These are phyloP conservation scores for Silene uniflora DNA, from an alignment of 148 eudicot species.

Conservation along the genomic window DNA sequence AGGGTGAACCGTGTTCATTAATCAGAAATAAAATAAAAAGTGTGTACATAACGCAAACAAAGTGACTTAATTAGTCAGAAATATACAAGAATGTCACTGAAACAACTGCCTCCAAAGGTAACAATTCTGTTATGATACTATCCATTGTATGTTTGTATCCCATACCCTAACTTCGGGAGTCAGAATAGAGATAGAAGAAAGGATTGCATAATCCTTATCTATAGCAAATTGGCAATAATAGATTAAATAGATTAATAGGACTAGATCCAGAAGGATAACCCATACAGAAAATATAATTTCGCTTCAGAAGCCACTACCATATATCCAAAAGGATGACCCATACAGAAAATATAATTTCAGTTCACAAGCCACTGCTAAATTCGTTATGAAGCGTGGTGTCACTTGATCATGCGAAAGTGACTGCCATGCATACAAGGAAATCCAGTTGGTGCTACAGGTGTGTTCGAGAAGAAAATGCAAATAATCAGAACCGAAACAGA, in stretches of 20 bases:
- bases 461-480: no score
- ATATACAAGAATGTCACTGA: background rate
- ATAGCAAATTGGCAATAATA: background rate
- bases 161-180: conserved; percentile 23
- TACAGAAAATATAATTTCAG: background rate
- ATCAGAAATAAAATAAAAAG: no score
- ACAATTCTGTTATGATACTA: background rate
- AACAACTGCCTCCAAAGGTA: background rate
- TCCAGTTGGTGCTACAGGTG: no score
- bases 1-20: background rate
- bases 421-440: no score
- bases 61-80: background rate
- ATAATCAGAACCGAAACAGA: no score
- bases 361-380: conserved; percentile 15
- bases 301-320: conserved; percentile 8
- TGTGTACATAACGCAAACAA: no score
- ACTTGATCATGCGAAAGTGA: background rate
- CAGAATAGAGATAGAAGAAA: conserved; percentile 12
- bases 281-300: background rate
- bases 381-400: background rate
- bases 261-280: conserved; percentile 13
- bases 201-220: conserved; percentile 19
- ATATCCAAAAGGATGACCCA: conserved; percentile 11
- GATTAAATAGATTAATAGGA: background rate
- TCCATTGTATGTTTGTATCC: conserved; percentile 18